phyloP scores from a whole-genome alignment of 139 green algal genomes.

The Chlamydomonas sphaeroides region DNA sequence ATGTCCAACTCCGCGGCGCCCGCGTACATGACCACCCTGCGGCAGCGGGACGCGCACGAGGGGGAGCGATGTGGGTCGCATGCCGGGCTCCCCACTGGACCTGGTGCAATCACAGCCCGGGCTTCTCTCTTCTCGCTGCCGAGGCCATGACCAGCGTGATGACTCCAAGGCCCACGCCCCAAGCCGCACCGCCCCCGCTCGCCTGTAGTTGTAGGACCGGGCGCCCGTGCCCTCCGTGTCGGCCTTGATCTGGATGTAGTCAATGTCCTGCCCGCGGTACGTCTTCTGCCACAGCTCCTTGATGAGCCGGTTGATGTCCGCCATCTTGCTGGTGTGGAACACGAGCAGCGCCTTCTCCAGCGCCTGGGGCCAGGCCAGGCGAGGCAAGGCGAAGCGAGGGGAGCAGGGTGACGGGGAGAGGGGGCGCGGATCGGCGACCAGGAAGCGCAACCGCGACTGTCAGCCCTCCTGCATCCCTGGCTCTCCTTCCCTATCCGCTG shows the following conservation, averaged over 20 bases:
- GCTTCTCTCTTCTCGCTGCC: too few species aligned
- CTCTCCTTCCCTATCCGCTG: too few species aligned
- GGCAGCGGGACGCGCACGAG: too few species aligned
- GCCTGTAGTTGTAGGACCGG: slow-evolving; percentile 96
- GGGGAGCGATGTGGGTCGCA: too few species aligned
- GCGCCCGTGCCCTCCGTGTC: slow-evolving; percentile 73
- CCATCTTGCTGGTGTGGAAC: slow-evolving; percentile 97
- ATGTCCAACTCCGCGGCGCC: slow-evolving; percentile 97
- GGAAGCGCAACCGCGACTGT: background rate
- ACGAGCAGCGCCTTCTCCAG: slow-evolving; percentile 94
- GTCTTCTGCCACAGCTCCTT: slow-evolving; percentile 99
- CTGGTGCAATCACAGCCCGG: too few species aligned
- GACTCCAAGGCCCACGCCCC: too few species aligned
- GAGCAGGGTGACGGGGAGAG: background rate
- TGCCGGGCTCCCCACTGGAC: too few species aligned
- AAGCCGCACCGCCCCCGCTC: background rate
- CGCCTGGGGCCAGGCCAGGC: slow-evolving; percentile 67
- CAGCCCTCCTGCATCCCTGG: background rate
- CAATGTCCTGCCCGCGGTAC: slow-evolving; percentile 94
- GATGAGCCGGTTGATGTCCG: slow-evolving; percentile 96
- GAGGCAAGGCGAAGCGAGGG: too few species aligned
- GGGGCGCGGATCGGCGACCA: background rate
- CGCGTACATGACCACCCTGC: slow-evolving; percentile 87
- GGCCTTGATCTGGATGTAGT: slow-evolving; percentile 93
- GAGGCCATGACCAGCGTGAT: too few species aligned